Evolutionary conservation across 805 yeast species (phyloP).

Genomic region (Candida quercuum): DNA sequence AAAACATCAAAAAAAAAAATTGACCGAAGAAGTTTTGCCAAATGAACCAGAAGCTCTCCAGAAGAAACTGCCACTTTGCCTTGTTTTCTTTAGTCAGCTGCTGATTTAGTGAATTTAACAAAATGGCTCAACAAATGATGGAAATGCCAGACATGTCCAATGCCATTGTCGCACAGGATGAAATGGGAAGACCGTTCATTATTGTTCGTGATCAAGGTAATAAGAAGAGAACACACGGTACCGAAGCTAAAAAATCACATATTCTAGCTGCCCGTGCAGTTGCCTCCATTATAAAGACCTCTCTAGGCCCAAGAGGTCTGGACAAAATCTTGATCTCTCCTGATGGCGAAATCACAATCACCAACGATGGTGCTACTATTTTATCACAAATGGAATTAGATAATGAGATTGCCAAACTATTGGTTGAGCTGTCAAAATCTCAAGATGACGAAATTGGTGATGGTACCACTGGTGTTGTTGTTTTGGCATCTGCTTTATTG

Average conservation of each 20-base stretch:
- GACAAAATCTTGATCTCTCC: conserved; percentile 93
- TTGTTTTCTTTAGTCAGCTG: too few relatives aligned
- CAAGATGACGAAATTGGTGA: conserved; percentile 99
- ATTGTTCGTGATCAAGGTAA: conserved; percentile 84
- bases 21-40: too few relatives aligned
- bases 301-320: conserved; percentile 97
- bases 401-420: conserved; percentile 89
- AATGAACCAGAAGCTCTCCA: not conserved
- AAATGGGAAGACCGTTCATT: conserved; percentile 97
- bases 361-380: conserved; percentile 98
- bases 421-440: conserved; percentile 89
- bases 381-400: conserved; percentile 93
- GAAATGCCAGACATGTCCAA: conserved; percentile 88
- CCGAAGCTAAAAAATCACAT: conserved; percentile 79
- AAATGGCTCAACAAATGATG: conserved; percentile 33
- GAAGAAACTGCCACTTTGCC: too few relatives aligned
- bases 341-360: conserved; percentile 96
- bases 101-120: too few relatives aligned
- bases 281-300: conserved; percentile 84
- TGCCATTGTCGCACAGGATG: conserved; percentile 98
- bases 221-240: conserved; percentile 64
- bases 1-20: too few relatives aligned
- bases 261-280: conserved; percentile 94
- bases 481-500: conserved; percentile 86
- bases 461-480: conserved; percentile 99